Evolutionary conservation across 177 flowering plant species (phyloP).

Genomic region (Tripterygium wilfordii): DNA sequence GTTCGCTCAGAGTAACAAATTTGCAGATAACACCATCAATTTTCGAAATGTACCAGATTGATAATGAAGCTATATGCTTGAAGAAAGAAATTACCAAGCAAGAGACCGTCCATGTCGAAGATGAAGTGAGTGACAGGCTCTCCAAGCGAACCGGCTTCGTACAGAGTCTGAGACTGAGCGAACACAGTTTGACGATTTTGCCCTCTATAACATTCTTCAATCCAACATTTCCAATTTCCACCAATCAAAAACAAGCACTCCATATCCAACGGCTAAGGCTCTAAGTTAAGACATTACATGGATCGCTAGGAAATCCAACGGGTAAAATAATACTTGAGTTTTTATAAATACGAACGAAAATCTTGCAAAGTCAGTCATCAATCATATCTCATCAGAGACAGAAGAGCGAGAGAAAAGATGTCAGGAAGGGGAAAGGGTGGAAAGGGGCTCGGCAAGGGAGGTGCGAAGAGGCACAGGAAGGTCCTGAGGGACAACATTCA

Average conservation of each 20-base stretch:
- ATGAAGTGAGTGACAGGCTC: constrained; percentile 55
- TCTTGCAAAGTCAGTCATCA: not conserved
- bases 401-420: not conserved
- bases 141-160: constrained; percentile 11
- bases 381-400: not conserved
- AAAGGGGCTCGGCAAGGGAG: constrained; percentile 24
- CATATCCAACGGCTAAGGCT: not conserved
- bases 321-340: not conserved
- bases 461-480: constrained; percentile 23
- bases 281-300: not conserved
- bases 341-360: not conserved
- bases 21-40: too few relatives aligned
- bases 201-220: too few relatives aligned
- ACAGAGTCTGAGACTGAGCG: not conserved
- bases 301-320: constrained; percentile 2
- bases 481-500: constrained; percentile 12
- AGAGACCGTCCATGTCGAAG: constrained; percentile 88
- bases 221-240: not conserved
- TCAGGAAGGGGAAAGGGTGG: constrained; percentile 26
- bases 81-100: constrained; percentile 64
- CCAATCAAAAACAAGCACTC: not conserved
- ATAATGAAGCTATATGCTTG: too few relatives aligned
- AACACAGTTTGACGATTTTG: too few relatives aligned
- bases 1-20: too few relatives aligned
- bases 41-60: too few relatives aligned